Evolutionary conservation across 306 rosid genomes (phyloP).

Genomic region (Vicia sativa): DNA sequence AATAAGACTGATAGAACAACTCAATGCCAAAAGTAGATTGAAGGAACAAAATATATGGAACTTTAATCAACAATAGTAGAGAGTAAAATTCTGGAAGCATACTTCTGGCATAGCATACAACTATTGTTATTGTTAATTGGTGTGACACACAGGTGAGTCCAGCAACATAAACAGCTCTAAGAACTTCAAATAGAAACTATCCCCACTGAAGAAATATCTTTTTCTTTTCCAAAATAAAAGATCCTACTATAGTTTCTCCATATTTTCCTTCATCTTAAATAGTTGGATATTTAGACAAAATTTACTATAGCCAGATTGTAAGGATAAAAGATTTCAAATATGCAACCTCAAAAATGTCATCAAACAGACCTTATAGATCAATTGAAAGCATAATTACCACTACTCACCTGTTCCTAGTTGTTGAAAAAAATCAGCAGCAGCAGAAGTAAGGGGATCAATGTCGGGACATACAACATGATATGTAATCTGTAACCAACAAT

Average conservation of each 20-base stretch:
- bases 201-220: conserved; percentile 1
- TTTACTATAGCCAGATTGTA: conserved; percentile 14
- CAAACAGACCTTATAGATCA: conserved; percentile 27
- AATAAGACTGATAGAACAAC: conserved; percentile 24
- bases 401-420: conserved; percentile 94
- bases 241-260: conserved; percentile 25
- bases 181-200: conserved; percentile 17
- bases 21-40: conserved; percentile 2
- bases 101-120: conserved; percentile 27
- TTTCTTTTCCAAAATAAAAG: conserved; percentile 24
- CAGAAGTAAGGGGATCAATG: conserved; percentile 91
- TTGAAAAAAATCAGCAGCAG: conserved; percentile 95
- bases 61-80: conserved; percentile 27
- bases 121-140: conserved; percentile 20
- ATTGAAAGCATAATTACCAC: conserved; percentile 27
- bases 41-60: conserved; percentile 22
- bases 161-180: conserved; percentile 27
- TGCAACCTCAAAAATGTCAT: conserved; percentile 19
- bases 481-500: conserved; percentile 70
- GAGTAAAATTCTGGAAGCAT: conserved; percentile 26
- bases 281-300: conserved; percentile 9
- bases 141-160: conserved; percentile 11
- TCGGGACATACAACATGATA: conserved; percentile 90
- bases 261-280: conserved; percentile 26
- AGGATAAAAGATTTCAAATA: conserved; percentile 12